A percentile compares a stretch with the other conserved stretches of the same genome.
Conservation (phyloP, 2,329 filamentous ascomycete species). For the Colletotrichum costaricense region DNA sequence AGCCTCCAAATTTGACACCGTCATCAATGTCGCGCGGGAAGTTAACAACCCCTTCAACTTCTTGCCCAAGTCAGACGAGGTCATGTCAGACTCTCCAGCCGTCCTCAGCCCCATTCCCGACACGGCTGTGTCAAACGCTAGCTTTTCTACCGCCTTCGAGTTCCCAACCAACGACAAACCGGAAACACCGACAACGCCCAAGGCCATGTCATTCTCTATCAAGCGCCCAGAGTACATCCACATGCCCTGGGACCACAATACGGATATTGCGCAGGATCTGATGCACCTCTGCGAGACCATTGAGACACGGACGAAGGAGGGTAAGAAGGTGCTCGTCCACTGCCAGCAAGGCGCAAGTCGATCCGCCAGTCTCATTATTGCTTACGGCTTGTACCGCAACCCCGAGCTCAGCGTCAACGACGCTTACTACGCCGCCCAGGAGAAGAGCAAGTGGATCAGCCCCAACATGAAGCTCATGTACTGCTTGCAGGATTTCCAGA, state of each 20-base stretch:
- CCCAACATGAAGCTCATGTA: slow-evolving; percentile 95
- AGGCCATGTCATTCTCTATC: slow-evolving; percentile 55
- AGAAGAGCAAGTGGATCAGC: slow-evolving; percentile 87
- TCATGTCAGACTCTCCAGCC: slow-evolving; percentile 43
- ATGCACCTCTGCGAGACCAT: slow-evolving; percentile 81
- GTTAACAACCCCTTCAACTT: slow-evolving; percentile 79
- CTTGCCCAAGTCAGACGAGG: slow-evolving; percentile 43
- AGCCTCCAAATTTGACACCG: slow-evolving; percentile 81
- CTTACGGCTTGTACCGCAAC: slow-evolving; percentile 84
- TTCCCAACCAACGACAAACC: slow-evolving; percentile 52
- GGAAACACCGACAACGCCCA: slow-evolving; percentile 68
- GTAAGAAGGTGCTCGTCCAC: slow-evolving; percentile 84
- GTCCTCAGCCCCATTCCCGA: slow-evolving; percentile 63
- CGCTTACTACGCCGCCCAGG: slow-evolving; percentile 83
- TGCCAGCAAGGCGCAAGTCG: slow-evolving; percentile 89
- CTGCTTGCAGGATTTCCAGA: slow-evolving; percentile 85
- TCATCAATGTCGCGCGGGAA: slow-evolving; percentile 87
- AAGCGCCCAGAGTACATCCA: slow-evolving; percentile 84
- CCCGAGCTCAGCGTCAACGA: slow-evolving; percentile 83
- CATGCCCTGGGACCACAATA: slow-evolving; percentile 90
- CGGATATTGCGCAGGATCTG: slow-evolving; percentile 83
- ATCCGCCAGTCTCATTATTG: slow-evolving; percentile 87
- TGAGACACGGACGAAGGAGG: slow-evolving; percentile 75
- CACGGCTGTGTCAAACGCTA: slow-evolving; percentile 67
- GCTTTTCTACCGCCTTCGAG: slow-evolving; percentile 72